A percentile compares a stretch with the other conserved stretches of the same genome.
These are phyloP conservation scores for Kodamaea hsintzibuensis DNA, from an alignment of 805 yeast species.

Conservation along the genomic window DNA sequence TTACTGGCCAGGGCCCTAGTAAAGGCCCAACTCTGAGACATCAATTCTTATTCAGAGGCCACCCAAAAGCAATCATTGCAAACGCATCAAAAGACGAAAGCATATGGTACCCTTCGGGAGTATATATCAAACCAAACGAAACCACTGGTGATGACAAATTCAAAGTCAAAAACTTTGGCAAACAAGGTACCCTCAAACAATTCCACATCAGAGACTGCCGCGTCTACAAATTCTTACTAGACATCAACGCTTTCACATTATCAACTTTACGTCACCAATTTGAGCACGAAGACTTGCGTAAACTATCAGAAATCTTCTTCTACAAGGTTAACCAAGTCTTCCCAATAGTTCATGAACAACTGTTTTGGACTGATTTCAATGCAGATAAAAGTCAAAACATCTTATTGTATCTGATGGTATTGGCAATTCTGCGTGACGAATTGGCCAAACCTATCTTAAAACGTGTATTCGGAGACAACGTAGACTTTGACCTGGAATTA, in stretches of 20 bases:
- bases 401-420: slow-evolving; percentile 27
- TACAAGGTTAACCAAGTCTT: slow-evolving; percentile 33
- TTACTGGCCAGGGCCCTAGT: slow-evolving; percentile 18
- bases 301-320: slow-evolving; percentile 30
- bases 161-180: slow-evolving; percentile 12
- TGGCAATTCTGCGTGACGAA: slow-evolving; percentile 29
- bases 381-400: slow-evolving; percentile 21
- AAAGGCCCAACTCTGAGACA: slow-evolving; percentile 19
- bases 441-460: slow-evolving; percentile 27
- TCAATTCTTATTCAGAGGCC: slow-evolving; percentile 25
- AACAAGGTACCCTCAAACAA: slow-evolving; percentile 13
- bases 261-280: slow-evolving; percentile 24
- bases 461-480: slow-evolving; percentile 16
- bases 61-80: slow-evolving; percentile 28
- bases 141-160: slow-evolving; percentile 6
- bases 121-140: slow-evolving; percentile 18
- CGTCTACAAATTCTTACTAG: slow-evolving; percentile 19
- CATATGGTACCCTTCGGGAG: slow-evolving; percentile 28
- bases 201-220: slow-evolving; percentile 16
- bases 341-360: slow-evolving; percentile 29
- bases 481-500: slow-evolving; percentile 13
- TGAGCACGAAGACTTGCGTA: slow-evolving; percentile 17
- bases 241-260: slow-evolving; percentile 34
- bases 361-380: slow-evolving; percentile 30
- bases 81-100: slow-evolving; percentile 19